Base-by-base conservation (phyloP, 2,329 filamentous ascomycete genomes). In the Pseudovirgaria hyperparasitica region DNA sequence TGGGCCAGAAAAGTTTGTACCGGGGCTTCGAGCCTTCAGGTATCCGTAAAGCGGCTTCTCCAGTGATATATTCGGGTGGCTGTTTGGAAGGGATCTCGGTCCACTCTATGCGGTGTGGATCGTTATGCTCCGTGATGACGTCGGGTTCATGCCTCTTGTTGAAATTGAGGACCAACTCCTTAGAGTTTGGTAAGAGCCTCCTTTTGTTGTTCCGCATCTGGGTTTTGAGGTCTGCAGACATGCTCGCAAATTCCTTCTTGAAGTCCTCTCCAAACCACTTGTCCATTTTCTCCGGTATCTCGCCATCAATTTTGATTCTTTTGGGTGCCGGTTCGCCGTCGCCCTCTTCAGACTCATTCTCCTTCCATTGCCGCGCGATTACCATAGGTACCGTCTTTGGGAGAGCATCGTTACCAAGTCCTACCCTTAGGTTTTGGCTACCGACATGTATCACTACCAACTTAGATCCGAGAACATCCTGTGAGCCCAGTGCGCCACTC, bases 311-410 rank as follows among this genome's bases (percentile, higher is more conserved):
- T 42, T 74, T 77, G 29, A 70, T 43, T 22, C 73, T 55, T 50
- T 78, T 78, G 3, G 74, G 82, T 35, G 74, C 72, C 5, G 87
- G 87, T 33, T 92, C 72, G 4, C 78, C 76, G 38, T 79, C 78
- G 44, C 81, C 63, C 54, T 82, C 77, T 47, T 96, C 84, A 10
- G 81, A 77, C 56, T 98, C 90, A 32, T 76, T 86, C 43, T 76
- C 70, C 5, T 70, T 62, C 41, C 80, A 80, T 46, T 76, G 82
- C 18, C 79, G 76, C 13, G 87, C 90, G 36, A 96, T 76, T 2
- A 82, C 76, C 80, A 92, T 94, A 5, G 90, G 87, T 21, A 96
- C 72, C 2, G 85, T 92, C 57, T 90, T 93, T 5, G 90, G 90
- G 5, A 98, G 62, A 5, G 86, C 87, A 57, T 98, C 90, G 44